phyloP scores from a whole-genome alignment of 2,329 filamentous ascomycete species.

The Zymoseptoria passerinii region DNA sequence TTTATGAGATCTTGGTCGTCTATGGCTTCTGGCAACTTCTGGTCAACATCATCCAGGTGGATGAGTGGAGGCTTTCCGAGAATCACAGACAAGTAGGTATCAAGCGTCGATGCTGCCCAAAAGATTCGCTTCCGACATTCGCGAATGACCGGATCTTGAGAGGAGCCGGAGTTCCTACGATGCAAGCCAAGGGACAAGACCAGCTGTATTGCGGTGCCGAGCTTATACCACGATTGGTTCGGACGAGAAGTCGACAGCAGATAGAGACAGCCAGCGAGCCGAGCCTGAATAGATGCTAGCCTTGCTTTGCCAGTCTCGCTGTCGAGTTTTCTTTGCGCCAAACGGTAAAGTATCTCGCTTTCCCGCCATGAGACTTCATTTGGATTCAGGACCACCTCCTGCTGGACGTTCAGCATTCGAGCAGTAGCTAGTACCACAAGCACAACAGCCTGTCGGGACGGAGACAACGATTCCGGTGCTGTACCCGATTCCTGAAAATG shows the following conservation, averaged over 20 bases:
- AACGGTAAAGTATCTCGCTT: slow-evolving; percentile 24
- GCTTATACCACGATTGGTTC: slow-evolving; percentile 32
- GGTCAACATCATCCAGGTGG: slow-evolving; percentile 29
- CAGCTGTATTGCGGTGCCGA: slow-evolving; percentile 32
- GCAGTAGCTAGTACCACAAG: slow-evolving; percentile 48
- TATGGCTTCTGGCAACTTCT: slow-evolving; percentile 19
- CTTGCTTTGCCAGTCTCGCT: slow-evolving; percentile 20
- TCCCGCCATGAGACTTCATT: slow-evolving; percentile 16
- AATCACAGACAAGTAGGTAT: slow-evolving; percentile 34
- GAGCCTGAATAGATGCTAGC: slow-evolving; percentile 34
- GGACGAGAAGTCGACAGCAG: slow-evolving; percentile 32
- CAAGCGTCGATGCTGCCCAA: slow-evolving; percentile 34
- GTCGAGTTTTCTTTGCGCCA: slow-evolving; percentile 18
- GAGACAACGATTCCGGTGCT: not conserved
- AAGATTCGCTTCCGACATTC: slow-evolving; percentile 33
- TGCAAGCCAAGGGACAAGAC: slow-evolving; percentile 33
- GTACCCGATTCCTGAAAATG: slow-evolving; percentile 30
- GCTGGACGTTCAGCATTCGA: slow-evolving; percentile 20
- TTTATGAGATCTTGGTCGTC: slow-evolving; percentile 26
- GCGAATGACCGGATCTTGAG: slow-evolving; percentile 15
- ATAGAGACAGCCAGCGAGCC: slow-evolving; percentile 34
- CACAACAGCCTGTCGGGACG: slow-evolving; percentile 32
- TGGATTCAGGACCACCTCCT: slow-evolving; percentile 5
- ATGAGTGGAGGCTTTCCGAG: slow-evolving; percentile 32
- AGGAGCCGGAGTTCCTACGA: slow-evolving; percentile 14